phyloP scores from a whole-genome alignment of 2,329 filamentous ascomycete genomes.

The Stachybotrys chlorohalonatus region DNA sequence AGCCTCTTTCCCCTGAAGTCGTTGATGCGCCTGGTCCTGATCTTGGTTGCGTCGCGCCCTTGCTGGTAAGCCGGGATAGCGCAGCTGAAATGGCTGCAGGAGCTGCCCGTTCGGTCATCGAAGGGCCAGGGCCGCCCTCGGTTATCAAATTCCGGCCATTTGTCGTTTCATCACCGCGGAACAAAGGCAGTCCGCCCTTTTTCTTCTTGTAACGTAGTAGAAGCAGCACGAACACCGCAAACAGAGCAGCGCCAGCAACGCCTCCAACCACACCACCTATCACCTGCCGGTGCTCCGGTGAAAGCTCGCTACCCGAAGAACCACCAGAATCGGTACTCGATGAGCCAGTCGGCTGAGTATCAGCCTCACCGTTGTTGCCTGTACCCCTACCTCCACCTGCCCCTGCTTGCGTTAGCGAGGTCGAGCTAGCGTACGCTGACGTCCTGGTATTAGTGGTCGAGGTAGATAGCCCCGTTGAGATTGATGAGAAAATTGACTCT shows the following conservation, averaged over 20 bases:
- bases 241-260: conserved; percentile 47
- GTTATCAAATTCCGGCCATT: conserved; percentile 20
- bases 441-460: not conserved
- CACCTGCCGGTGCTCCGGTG: conserved; percentile 28
- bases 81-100: conserved; percentile 35
- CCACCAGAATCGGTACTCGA: conserved; percentile 9
- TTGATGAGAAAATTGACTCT: not conserved
- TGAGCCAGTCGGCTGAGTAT: conserved; percentile 10
- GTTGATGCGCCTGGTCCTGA: conserved; percentile 8
- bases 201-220: conserved; percentile 48
- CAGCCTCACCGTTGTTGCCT: not conserved
- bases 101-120: conserved; percentile 38
- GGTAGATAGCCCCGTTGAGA: not conserved
- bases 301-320: conserved; percentile 13
- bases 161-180: conserved; percentile 16
- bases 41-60: conserved; percentile 21
- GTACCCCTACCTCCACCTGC: not conserved
- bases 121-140: conserved; percentile 11
- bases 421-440: not conserved
- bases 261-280: conserved; percentile 50
- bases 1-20: conserved; percentile 42
- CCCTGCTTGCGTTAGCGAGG: not conserved
- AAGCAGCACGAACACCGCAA: conserved; percentile 44
- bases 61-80: conserved; percentile 35
- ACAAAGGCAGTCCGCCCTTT: conserved; percentile 31